A percentile compares a stretch with the other conserved stretches of the same genome.
Conservation (phyloP, 805 yeast species). For the Candida qinlingensis region DNA sequence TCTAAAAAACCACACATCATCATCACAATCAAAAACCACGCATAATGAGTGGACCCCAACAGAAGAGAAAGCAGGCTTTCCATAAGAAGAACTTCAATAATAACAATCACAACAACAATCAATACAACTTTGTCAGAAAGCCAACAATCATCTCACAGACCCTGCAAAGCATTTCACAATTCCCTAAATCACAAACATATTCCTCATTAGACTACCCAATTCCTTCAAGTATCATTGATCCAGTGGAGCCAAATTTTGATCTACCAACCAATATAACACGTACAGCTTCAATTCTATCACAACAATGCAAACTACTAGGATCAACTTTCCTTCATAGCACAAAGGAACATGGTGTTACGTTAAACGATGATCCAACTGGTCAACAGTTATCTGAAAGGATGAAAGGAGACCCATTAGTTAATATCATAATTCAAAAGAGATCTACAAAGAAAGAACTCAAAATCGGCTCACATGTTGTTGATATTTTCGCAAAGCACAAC, state of each 20-base stretch:
- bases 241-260: constrained; percentile 9
- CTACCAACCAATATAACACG: constrained; percentile 13
- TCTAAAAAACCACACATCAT: neutral
- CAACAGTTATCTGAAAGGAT: constrained; percentile 13
- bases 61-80: neutral
- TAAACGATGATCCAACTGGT: neutral
- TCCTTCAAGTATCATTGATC: constrained; percentile 5
- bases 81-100: neutral
- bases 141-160: neutral
- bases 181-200: constrained; percentile 10
- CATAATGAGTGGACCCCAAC: neutral
- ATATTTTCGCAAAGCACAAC: constrained; percentile 8
- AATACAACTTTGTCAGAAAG: neutral
- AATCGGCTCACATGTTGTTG: constrained; percentile 17
- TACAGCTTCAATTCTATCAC: constrained; percentile 11
- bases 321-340: constrained; percentile 11
- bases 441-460: constrained; percentile 10
- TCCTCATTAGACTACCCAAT: constrained; percentile 15
- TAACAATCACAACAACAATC: constrained; percentile 2
- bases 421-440: constrained; percentile 8
- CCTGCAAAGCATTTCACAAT: constrained; percentile 10
- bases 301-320: constrained; percentile 3
- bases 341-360: neutral
- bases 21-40: neutral
- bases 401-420: constrained; percentile 2